Evolutionary conservation across 352 stramenopile genomes (phyloP), one percentile per base, ranked within the genome.

Genomic region (Pythium guiyangense): DNA sequence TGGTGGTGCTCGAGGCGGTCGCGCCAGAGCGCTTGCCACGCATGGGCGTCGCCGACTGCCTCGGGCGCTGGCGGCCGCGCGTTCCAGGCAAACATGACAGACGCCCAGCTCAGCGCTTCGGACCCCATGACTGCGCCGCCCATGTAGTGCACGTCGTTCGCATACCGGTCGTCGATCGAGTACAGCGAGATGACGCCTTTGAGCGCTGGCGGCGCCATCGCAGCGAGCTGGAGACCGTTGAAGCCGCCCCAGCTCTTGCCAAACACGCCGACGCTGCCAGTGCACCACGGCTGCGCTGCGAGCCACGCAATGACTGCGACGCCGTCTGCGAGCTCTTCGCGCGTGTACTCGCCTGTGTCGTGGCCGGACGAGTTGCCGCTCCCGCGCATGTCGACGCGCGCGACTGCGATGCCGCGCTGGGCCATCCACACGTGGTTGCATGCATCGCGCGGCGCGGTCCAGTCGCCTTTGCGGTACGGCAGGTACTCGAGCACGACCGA

Each of bases 181-280:
- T 82, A 79, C 40, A 82, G 68, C 47, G 72, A 82, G 10, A 79
- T 63, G 40, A 82, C 67, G 0, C 72, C 70, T 15, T 64, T 66
- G 50, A 79, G 70, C 47, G 70, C 70, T 8, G 70, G 62, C 2
- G 70, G 70, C 2, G 52, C 53, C 57, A 77, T 67, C n/a, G 65
- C 65, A 1, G 70, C 73, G 58, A 82, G 57, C 59, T 82, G 73
- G 29, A 82, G 54, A 0, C 73, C 73, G 31, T 82, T 82, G 52
- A 82, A 79, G 17, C 73, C 73, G 35, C 73, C 73, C 73, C 73
- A 82, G 46, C 73, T 82, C 52, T 82, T 82, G 50, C 73, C 73
- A 44, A 82, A 79, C 40, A 82, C 40, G 11, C 73, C 73, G 37
- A 64, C 59, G 31, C 59, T 62, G 49, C 73, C 73, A 0, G 67